Percentiles rank a stretch among this genome's conserved stretches.
Evolutionary conservation across 1,139 yeast genomes (phyloP).

Genomic region (Yamadazyma spencermartinsiae): DNA sequence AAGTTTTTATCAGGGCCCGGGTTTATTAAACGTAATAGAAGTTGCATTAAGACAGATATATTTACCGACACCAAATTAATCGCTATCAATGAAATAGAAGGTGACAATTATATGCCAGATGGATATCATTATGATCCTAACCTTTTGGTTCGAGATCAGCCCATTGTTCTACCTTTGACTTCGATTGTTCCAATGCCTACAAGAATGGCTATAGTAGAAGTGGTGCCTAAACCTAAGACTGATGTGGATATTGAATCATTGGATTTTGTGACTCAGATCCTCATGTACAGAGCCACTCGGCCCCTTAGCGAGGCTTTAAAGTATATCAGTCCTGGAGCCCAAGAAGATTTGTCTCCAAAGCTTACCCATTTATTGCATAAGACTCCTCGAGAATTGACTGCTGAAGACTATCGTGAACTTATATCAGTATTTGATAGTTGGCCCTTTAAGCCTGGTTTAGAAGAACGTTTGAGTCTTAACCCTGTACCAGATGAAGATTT

Average conservation of each 20-base stretch:
- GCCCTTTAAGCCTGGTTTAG: constrained; percentile 77
- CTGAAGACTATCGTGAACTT: constrained; percentile 54
- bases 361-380: constrained; percentile 30
- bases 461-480: constrained; percentile 14
- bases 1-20: constrained; percentile 59
- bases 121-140: constrained; percentile 41
- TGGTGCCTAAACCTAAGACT: constrained; percentile 48
- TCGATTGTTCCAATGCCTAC: constrained; percentile 26
- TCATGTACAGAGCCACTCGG: constrained; percentile 51
- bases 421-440: constrained; percentile 60
- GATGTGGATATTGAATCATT: constrained; percentile 54
- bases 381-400: constrained; percentile 49
- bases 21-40: constrained; percentile 49
- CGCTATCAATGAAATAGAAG: constrained; percentile 40
- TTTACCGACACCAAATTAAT: constrained; percentile 54
- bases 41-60: constrained; percentile 61
- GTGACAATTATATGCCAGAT: constrained; percentile 22
- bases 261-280: constrained; percentile 66
- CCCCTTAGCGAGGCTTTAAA: constrained; percentile 47
- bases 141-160: constrained; percentile 39
- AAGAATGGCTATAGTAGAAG: constrained; percentile 52
- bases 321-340: constrained; percentile 81
- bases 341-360: constrained; percentile 48
- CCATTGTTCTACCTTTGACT: constrained; percentile 27
- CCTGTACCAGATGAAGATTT: constrained; percentile 10